Percentiles rank a stretch among this genome's conserved stretches.
phyloP scores from a whole-genome alignment of 2,329 filamentous ascomycete genomes.

The Claviceps fusiformis region DNA sequence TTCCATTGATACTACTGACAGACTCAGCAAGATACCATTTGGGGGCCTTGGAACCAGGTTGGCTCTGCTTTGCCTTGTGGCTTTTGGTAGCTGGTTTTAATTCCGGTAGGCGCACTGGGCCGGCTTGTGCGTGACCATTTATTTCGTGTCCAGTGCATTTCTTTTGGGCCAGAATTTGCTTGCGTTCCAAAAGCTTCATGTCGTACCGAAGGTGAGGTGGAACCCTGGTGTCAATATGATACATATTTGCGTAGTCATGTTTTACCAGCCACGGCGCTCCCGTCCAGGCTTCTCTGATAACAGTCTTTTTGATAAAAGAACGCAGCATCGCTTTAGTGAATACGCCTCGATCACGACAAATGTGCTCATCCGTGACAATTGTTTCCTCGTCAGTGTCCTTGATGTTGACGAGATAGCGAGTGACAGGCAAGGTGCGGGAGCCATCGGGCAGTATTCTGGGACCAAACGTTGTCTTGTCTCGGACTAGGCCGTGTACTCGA shows the following conservation, averaged over 20 bases:
- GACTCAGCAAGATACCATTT: conserved; percentile 21
- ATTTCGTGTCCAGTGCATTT: conserved; percentile 38
- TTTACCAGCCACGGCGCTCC: conserved; percentile 97
- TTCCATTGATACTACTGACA: conserved; percentile 23
- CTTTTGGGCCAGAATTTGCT: conserved; percentile 54
- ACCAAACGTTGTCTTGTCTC: conserved; percentile 73
- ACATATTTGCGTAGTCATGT: conserved; percentile 66
- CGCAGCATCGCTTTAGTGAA: conserved; percentile 92
- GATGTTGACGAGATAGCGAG: conserved; percentile 69
- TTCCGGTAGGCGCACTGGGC: conserved; percentile 51
- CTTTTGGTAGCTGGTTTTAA: conserved; percentile 61
- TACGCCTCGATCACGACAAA: conserved; percentile 74
- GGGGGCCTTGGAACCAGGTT: conserved; percentile 29
- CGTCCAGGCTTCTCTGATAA: conserved; percentile 83
- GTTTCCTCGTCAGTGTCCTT: conserved; percentile 59
- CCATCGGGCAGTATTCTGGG: conserved; percentile 49
- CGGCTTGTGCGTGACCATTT: conserved; percentile 26
- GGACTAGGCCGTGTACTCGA: conserved; percentile 57
- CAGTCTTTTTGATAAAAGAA: conserved; percentile 88
- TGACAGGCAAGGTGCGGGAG: conserved; percentile 54
- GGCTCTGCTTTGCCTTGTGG: conserved; percentile 43
- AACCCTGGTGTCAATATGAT: conserved; percentile 77
- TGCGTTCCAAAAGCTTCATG: conserved; percentile 63
- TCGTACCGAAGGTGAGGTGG: conserved; percentile 73
- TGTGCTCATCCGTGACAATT: conserved; percentile 66